Evolutionary conservation across 495 filamentous ascomycete genomes (phyloP), one percentile per base, ranked within the genome.

Genomic region (Penicillium malachiteum): DNA sequence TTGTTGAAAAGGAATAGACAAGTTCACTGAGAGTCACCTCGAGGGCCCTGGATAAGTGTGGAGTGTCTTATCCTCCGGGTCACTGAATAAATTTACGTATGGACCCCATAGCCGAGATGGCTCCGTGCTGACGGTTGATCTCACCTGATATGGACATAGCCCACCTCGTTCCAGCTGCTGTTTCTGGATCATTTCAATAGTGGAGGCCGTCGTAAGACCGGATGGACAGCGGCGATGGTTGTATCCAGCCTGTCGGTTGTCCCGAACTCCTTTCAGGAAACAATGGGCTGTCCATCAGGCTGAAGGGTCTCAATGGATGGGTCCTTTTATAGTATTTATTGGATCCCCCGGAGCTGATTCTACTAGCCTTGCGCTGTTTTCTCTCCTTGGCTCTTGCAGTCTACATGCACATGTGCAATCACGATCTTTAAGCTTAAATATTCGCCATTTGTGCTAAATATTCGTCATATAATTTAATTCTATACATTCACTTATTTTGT

Each of bases 391-490:
- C 2, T 17, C 17, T 21, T 26, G 30, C n/a, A 34, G 38, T 33
- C 35, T 52, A 7, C 37, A 30, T 51, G 21, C 21, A n/a, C n/a
- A 42, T 42, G n/a, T n/a, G 14, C 18, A 12, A 41, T 14, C 33
- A 50, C 35, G 34, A 11, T 44, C 38, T 32, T 52, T 42, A 34
- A 52, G 39, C 39, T 52, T 44, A 44, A 43, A 42, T 44, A 35
- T 52, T 52, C 51, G 42, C 39, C 41, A 54, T 54, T 54, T 32
- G 31, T 16, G 38, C 14, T 44, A 44, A 37, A 45, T 44, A 53
- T 44, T 53, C 40, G 21, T 32, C 39, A 42, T 48, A 17, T 6
- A 17, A 9, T 13, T 21, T 52, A 40, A 30, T 18, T 35, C 48
- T 30, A 52, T 18, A 42, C 30, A 14, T 5, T 34, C 42, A 11